phyloP scores from a whole-genome alignment of 495 filamentous ascomycete species.

The Sporormia fimetaria region DNA sequence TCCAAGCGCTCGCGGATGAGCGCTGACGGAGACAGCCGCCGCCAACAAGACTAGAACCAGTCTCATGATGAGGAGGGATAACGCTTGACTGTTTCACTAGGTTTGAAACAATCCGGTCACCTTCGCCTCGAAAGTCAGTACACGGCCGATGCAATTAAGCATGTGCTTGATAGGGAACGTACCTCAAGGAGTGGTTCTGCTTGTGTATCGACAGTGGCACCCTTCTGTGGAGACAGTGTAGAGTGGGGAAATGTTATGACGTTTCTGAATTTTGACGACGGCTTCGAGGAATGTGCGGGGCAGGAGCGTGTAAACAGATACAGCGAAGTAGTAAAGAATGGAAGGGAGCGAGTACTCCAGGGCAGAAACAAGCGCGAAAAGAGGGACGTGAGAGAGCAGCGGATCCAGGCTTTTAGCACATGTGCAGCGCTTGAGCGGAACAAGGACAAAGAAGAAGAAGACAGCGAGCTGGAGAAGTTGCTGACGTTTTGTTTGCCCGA shows the following conservation, averaged over 20 bases:
- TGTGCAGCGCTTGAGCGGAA: neutral
- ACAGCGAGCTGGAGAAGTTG: neutral
- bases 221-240: neutral
- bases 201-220: neutral
- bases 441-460: neutral
- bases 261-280: neutral
- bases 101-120: neutral
- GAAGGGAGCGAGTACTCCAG: constrained; percentile 10
- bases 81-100: neutral
- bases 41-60: neutral
- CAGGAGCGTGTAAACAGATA: neutral
- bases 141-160: too few species aligned
- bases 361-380: constrained; percentile 1
- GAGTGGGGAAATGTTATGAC: neutral
- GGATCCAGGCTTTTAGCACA: neutral
- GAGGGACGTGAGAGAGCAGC: neutral
- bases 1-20: constrained; percentile 4
- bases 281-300: neutral
- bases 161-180: neutral
- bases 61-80: neutral
- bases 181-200: neutral
- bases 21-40: neutral
- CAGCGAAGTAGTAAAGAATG: constrained; percentile 8
- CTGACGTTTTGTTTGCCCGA: neutral
- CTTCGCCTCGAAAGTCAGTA: too few species aligned